These are phyloP conservation scores for Pilobolus umbonatus DNA, from an alignment of 192 early-diverging fungal genomes.

Conservation along the genomic window DNA sequence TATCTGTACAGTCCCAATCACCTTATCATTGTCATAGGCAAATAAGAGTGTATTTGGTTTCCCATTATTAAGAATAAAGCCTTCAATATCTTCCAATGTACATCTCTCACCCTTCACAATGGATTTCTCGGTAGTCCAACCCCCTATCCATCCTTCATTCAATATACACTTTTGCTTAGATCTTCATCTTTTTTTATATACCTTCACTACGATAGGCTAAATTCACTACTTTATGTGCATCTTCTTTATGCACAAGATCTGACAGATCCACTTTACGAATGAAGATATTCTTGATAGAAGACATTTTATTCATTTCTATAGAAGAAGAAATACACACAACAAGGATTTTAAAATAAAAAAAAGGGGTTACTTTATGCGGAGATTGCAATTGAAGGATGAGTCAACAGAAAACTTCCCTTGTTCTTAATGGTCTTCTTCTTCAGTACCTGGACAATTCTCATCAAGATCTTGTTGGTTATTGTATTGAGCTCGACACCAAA, in stretches of 20 bases:
- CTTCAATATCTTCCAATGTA: constrained; percentile 29
- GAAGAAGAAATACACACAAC: neutral
- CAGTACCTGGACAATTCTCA: constrained; percentile 54
- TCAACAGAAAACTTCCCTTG: no score
- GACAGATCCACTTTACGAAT: neutral
- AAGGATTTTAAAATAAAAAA: no score
- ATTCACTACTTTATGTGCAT: constrained; percentile 33
- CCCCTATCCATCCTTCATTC: constrained; percentile 32
- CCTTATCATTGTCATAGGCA: constrained; percentile 34
- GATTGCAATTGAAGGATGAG: no score
- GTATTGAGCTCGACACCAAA: constrained; percentile 63
- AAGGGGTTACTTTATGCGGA: neutral
- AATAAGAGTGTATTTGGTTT: constrained; percentile 35
- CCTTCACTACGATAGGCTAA: constrained; percentile 42
- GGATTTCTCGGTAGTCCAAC: constrained; percentile 47
- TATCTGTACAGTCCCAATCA: constrained; percentile 46
- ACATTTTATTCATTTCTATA: neutral
- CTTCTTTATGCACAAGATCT: neutral
- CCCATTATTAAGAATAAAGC: constrained; percentile 27
- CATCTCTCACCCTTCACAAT: constrained; percentile 40
- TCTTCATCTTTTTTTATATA: constrained; percentile 7
- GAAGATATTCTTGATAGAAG: neutral
- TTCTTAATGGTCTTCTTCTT: constrained; percentile 58
- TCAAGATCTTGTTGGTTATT: constrained; percentile 46
- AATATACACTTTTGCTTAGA: neutral